A percentile compares a stretch with the other conserved stretches of the same genome.
These are phyloP conservation scores for Sarcomyxa edulis DNA, from an alignment of 768 basidiomycete genomes.

Conservation along the genomic window DNA sequence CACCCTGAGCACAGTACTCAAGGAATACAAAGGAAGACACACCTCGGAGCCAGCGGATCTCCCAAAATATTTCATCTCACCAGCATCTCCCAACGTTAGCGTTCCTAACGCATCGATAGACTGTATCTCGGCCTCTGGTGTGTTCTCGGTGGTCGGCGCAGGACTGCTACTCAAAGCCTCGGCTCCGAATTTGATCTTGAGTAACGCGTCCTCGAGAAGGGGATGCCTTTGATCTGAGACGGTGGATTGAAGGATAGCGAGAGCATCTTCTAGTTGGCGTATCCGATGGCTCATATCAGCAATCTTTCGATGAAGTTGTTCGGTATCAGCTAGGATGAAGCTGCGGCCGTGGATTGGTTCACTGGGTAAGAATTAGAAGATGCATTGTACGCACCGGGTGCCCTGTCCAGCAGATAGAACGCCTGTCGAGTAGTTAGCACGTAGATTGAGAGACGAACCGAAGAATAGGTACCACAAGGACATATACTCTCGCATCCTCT, in stretches of 20 bases:
- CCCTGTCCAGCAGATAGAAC: conserved; percentile 48
- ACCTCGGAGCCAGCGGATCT: conserved; percentile 62
- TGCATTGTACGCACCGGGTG: conserved; percentile 28
- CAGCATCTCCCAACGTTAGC: conserved; percentile 53
- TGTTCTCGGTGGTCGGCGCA: background rate
- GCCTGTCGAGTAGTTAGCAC: conserved; percentile 20
- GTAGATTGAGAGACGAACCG: conserved; percentile 5
- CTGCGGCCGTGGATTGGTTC: conserved; percentile 20
- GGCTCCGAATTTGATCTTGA: conserved; percentile 52
- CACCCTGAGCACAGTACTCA: background rate
- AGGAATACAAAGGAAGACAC: conserved; percentile 7
- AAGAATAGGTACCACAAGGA: conserved; percentile 60
- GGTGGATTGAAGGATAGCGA: conserved; percentile 55
- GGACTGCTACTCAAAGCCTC: conserved; percentile 33
- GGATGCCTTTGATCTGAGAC: conserved; percentile 57
- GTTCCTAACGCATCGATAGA: conserved; percentile 58
- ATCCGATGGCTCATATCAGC: conserved; percentile 64
- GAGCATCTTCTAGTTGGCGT: conserved; percentile 62
- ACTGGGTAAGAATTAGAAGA: conserved; percentile 1
- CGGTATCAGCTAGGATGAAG: conserved; percentile 63
- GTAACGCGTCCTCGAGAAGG: conserved; percentile 45
- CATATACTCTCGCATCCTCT: conserved; percentile 63
- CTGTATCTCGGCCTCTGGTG: conserved; percentile 11
- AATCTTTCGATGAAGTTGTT: conserved; percentile 62
- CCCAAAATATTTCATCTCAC: conserved; percentile 61